A percentile compares a stretch with the other conserved stretches of the same genome.
phyloP scores from a whole-genome alignment of 768 basidiomycete genomes.

The Lactifluus pinguis region DNA sequence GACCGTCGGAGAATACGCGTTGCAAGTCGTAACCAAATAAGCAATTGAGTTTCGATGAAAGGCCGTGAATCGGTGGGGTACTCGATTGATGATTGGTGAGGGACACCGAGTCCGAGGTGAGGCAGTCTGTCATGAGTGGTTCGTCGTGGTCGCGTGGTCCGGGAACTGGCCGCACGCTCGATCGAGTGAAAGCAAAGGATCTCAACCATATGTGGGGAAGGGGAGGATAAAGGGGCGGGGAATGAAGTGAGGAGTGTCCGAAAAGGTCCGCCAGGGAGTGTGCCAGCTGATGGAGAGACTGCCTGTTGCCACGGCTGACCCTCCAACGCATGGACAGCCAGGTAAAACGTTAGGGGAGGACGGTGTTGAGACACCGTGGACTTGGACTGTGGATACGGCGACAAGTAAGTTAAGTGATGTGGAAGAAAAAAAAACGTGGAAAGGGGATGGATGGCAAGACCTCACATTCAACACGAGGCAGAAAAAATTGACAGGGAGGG shows the following conservation, averaged over 20 bases:
- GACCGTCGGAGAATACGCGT: constrained; percentile 10
- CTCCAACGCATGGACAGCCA: constrained; percentile 72
- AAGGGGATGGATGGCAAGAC: not conserved
- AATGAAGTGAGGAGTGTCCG: constrained; percentile 19
- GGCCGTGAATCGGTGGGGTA: not conserved
- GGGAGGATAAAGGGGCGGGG: constrained; percentile 9
- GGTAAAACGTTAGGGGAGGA: constrained; percentile 28
- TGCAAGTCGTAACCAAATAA: not conserved
- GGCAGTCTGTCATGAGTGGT: not conserved
- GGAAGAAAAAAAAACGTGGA: constrained; percentile 1
- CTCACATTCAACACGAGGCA: constrained; percentile 14
- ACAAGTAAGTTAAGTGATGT: constrained; percentile 6
- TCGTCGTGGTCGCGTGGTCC: not conserved
- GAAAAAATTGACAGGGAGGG: not conserved
- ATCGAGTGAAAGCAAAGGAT: constrained; percentile 5
- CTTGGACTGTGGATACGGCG: constrained; percentile 17
- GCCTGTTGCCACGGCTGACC: constrained; percentile 44
- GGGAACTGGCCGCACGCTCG: not conserved
- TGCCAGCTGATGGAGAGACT: constrained; percentile 32
- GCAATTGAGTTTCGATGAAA: not conserved
- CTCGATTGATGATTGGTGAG: not conserved
- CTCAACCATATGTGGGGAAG: constrained; percentile 22
- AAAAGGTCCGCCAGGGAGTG: constrained; percentile 21
- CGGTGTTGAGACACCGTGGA: constrained; percentile 30
- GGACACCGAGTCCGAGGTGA: not conserved